Evolutionary conservation across 2,329 filamentous ascomycete species (phyloP), one percentile per base, ranked within the genome.

Genomic region (Fonsecaea monophora): DNA sequence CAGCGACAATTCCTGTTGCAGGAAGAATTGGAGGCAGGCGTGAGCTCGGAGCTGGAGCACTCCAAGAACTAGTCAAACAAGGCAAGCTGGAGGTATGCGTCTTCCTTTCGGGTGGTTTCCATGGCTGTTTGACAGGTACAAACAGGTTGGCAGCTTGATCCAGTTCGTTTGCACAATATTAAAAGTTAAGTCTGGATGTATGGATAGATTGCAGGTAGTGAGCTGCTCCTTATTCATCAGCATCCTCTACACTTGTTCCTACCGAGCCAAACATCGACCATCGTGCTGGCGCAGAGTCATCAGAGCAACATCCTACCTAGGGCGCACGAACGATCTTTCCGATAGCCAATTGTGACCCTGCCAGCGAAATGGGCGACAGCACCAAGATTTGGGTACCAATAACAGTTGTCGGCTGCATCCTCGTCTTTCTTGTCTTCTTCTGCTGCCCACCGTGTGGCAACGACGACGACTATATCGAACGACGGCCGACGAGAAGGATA

Each of bases 351-450:
- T 3, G 35, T 21, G 30, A 55, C 2, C 25, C 32, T 18, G n/a
- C 32, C 15, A 25, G 21, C 40, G 62, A 54, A 6, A 64, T 66
- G 67, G 38, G 40, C 48, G 63, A 66, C 34, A 32, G 35, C 10
- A 21, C 35, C 53, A 66, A 68, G 38, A 58, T 68, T 30, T 68
- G 67, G 67, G 60, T 64, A 1, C 67, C 67, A n/a, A 38, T 68
- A 30, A 64, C 59, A 7, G 60, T 66, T 13, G 64, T 58, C 35
- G 63, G 56, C 7, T 64, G 45, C 38, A 50, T 68, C 56, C n/a
- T 68, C 10, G 8, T 55, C 18, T 50, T 65, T n/a, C 7, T 66
- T 15, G 21, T 63, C 12, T 35, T 64, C 6, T 12, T 54, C 37
- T 60, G 60, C 12, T 68, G 67, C 32, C 8, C 62, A 13, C 57